Base-by-base conservation (phyloP, 768 basidiomycete genomes). In the Vararia minispora region DNA sequence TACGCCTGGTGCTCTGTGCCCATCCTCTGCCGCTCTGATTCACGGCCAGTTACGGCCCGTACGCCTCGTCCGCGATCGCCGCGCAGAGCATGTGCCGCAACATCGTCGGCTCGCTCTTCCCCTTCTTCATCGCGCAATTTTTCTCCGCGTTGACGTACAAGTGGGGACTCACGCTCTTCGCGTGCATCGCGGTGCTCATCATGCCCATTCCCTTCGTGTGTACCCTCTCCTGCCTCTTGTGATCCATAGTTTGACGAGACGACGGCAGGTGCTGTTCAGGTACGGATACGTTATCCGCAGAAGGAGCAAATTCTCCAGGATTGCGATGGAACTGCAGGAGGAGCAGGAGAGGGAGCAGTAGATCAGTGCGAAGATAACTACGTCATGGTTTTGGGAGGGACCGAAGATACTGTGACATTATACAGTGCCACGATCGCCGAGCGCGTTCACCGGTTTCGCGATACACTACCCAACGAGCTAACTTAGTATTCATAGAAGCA, bases 61-160 rank as follows among this genome's bases (percentile, higher is more conserved):
- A 70, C 44, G 68, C 74, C 1, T 73, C 71, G 5, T 71, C 68
- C 8, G 74, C 71, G 0, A 58, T 73, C 35, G 74, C 74, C 0
- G 74, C 65, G 0, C 70, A 71, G 45, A 67, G 62, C 26, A 56
- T 74, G 23, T 58, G 56, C 38, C 64, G 74, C n/a, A 65, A 64
- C 46, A 29, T 58, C 17, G 51, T 58, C 46, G 68, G 60, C 1
- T 56, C 59, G 42, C 54, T 59, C 9, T 74, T 76, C 58, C 65
- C 72, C 3, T 57, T 76, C 6, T 69, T 75, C 53, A 66, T 66
- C 2, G 42, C 54, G 13, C 58, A 57, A 43, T 63, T 74, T 65
- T 74, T 66, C 47, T 50, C 55, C 11, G 32, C 51, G 1, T 52
- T 76, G 36, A 69, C 68, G 24, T 68, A 69, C 30, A 62, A 62